These are phyloP conservation scores for Vitellaria paradoxa DNA, from an alignment of 179 eudicot species.

Conservation along the genomic window DNA sequence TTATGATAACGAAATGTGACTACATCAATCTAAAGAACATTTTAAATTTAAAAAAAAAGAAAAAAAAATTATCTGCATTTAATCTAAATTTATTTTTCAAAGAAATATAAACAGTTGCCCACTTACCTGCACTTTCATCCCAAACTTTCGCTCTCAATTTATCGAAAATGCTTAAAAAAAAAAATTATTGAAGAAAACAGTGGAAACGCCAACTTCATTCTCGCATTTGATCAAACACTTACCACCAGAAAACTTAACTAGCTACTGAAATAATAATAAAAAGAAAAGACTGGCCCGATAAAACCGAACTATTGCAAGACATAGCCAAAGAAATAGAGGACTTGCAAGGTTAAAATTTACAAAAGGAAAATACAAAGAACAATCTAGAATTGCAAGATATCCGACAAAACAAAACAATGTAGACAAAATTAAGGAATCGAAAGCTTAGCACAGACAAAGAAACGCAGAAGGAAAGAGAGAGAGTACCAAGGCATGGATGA, in stretches of 20 bases:
- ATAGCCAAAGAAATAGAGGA: background rate
- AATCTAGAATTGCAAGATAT: background rate
- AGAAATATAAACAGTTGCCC: background rate
- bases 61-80: background rate
- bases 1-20: background rate
- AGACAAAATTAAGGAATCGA: background rate
- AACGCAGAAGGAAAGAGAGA: background rate
- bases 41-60: background rate
- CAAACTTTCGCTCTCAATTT: background rate
- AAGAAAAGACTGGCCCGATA: background rate
- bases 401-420: background rate
- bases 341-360: background rate
- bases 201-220: background rate
- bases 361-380: background rate
- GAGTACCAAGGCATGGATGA: conserved; percentile 66
- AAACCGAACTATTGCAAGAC: background rate
- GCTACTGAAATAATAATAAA: background rate
- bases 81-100: background rate
- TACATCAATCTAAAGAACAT: background rate
- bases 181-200: background rate
- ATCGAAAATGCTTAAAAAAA: background rate
- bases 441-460: background rate
- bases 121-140: background rate
- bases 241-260: background rate
- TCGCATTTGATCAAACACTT: conserved; percentile 22